These are phyloP conservation scores for Aspergillus panamensis DNA, from an alignment of 495 filamentous ascomycete species.

Conservation along the genomic window DNA sequence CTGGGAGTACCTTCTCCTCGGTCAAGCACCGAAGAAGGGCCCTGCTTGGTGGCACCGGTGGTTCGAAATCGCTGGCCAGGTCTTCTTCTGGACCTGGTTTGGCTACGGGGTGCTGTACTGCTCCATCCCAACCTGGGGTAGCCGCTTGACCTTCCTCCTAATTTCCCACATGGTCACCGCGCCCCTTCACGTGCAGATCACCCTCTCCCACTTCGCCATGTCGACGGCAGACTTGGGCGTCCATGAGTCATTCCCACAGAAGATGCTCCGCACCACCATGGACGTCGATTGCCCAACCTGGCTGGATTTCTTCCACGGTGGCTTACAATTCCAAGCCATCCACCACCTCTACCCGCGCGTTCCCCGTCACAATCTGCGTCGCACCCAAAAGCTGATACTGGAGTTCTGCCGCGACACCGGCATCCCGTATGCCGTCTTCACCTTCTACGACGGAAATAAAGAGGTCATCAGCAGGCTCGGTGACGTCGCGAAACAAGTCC, in stretches of 20 bases:
- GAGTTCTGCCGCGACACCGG: slow-evolving; percentile 89
- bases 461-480: slow-evolving; percentile 78
- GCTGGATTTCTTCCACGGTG: slow-evolving; percentile 96
- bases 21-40: slow-evolving; percentile 76
- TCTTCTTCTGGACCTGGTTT: slow-evolving; percentile 95
- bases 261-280: slow-evolving; percentile 97
- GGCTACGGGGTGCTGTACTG: slow-evolving; percentile 81
- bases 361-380: slow-evolving; percentile 86
- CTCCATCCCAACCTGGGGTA: slow-evolving; percentile 64
- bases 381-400: slow-evolving; percentile 75
- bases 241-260: slow-evolving; percentile 89
- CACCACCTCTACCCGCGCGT: slow-evolving; percentile 95
- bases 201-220: slow-evolving; percentile 96
- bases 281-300: slow-evolving; percentile 93
- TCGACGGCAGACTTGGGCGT: slow-evolving; percentile 85
- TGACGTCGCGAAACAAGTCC: slow-evolving; percentile 84
- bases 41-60: slow-evolving; percentile 86
- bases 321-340: slow-evolving; percentile 93
- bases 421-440: slow-evolving; percentile 91
- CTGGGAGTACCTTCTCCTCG: slow-evolving; percentile 73
- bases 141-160: slow-evolving; percentile 71
- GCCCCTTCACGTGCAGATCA: slow-evolving; percentile 92
- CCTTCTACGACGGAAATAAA: slow-evolving; percentile 89
- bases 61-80: slow-evolving; percentile 74
- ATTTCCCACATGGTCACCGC: slow-evolving; percentile 84